These are phyloP conservation scores for Suillus discolor DNA, from an alignment of 768 basidiomycete species.

Conservation along the genomic window DNA sequence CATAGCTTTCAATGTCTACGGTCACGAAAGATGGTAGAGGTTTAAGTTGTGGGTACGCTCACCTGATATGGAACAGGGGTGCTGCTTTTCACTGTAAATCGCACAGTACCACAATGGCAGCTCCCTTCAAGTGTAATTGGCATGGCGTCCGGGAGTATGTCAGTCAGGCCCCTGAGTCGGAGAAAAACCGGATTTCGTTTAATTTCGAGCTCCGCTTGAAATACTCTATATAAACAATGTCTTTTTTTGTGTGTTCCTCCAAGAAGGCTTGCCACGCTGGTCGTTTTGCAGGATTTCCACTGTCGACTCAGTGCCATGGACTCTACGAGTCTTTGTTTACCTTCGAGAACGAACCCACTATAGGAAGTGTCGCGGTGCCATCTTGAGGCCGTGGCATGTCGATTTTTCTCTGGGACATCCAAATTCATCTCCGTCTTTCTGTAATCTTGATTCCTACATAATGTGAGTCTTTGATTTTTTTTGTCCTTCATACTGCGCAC, in stretches of 20 bases:
- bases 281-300: conserved; percentile 38
- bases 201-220: conserved; percentile 9
- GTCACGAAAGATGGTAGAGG: background rate
- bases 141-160: conserved; percentile 38
- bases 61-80: conserved; percentile 70
- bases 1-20: conserved; percentile 45
- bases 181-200: too few species aligned
- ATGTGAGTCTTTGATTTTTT: background rate
- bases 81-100: conserved; percentile 43
- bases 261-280: conserved; percentile 53
- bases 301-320: conserved; percentile 53
- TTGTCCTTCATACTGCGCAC: background rate
- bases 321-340: conserved; percentile 35
- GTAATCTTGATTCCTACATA: background rate
- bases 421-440: background rate
- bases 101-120: conserved; percentile 38
- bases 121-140: conserved; percentile 51
- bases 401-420: conserved; percentile 46
- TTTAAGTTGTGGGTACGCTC: background rate
- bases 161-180: background rate
- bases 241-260: background rate
- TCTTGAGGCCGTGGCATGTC: conserved; percentile 46
- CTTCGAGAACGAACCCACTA: conserved; percentile 47
- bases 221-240: background rate
- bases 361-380: conserved; percentile 51